Conservation (phyloP, 805 yeast species). For the Schizosaccharomyces cryophilus region DNA sequence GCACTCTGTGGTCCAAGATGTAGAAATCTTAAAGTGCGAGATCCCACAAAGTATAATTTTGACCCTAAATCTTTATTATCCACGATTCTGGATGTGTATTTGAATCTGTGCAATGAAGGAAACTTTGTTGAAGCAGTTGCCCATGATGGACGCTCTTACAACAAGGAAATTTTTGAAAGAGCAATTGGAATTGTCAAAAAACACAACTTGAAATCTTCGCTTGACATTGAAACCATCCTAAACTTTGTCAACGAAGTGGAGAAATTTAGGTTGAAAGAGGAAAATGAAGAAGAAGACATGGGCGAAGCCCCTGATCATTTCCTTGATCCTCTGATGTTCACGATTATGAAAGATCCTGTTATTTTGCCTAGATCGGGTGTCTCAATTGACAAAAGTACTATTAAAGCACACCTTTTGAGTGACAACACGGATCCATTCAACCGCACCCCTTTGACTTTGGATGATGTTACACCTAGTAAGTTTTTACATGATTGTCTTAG, state of each 20-base stretch:
- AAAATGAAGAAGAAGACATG: conserved; percentile 35
- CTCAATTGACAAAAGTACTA: conserved; percentile 69
- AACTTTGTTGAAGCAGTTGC: conserved; percentile 63
- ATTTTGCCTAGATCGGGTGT: conserved; percentile 70
- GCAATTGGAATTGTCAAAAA: conserved; percentile 43
- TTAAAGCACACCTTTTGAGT: conserved; percentile 76
- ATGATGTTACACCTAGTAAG: conserved; percentile 60
- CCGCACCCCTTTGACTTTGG: conserved; percentile 68
- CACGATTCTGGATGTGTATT: conserved; percentile 49
- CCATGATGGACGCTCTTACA: conserved; percentile 76
- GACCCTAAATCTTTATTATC: conserved; percentile 50
- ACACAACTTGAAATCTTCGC: conserved; percentile 29
- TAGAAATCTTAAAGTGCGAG: conserved; percentile 58
- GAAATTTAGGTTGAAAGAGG: conserved; percentile 20
- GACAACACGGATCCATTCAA: conserved; percentile 96
- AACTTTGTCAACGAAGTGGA: conserved; percentile 47
- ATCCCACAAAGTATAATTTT: conserved; percentile 64
- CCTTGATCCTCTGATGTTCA: conserved; percentile 88
- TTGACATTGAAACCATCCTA: conserved; percentile 25
- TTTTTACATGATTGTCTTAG: background rate
- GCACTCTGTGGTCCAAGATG: conserved; percentile 93
- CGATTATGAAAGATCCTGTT: conserved; percentile 90
- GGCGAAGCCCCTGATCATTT: conserved; percentile 94
- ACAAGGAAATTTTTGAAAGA: conserved; percentile 35
- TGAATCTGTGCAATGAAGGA: conserved; percentile 38